Evolutionary conservation across 2,329 filamentous ascomycete species (phyloP).

Genomic region (Fusarium caatingaense): DNA sequence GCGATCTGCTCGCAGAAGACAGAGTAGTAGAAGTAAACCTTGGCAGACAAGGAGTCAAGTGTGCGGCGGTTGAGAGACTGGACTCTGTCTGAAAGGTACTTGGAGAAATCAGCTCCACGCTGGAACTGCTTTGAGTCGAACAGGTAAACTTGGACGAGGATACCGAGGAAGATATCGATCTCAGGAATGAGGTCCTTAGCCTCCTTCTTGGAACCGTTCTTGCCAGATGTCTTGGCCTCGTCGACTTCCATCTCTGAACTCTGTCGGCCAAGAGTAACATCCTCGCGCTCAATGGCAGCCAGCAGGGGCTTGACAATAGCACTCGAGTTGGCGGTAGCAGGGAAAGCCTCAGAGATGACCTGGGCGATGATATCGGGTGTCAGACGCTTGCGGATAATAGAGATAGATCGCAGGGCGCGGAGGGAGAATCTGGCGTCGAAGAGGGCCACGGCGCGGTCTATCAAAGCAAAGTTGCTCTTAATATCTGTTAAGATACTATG

Average conservation of each 20-base stretch:
- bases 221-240: conserved; percentile 62
- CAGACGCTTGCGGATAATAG: conserved; percentile 91
- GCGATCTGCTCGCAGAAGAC: conserved; percentile 93
- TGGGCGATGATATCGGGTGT: conserved; percentile 83
- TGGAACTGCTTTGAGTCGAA: conserved; percentile 87
- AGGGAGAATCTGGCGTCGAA: conserved; percentile 97
- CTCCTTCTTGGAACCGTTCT: conserved; percentile 72
- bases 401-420: conserved; percentile 92
- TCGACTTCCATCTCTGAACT: conserved; percentile 80
- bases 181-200: conserved; percentile 85
- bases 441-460: conserved; percentile 90
- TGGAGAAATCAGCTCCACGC: conserved; percentile 85
- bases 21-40: conserved; percentile 98
- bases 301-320: conserved; percentile 77
- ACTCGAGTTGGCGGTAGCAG: conserved; percentile 69
- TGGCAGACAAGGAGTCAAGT: conserved; percentile 90
- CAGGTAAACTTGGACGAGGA: conserved; percentile 86
- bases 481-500: conserved; percentile 73
- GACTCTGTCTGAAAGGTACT: conserved; percentile 83
- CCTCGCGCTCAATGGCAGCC: conserved; percentile 74
- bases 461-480: conserved; percentile 89
- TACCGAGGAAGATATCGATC: conserved; percentile 88
- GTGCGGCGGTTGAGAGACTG: conserved; percentile 92
- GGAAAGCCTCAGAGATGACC: conserved; percentile 84
- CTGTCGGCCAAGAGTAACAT: conserved; percentile 70